Percentiles rank a stretch among this genome's conserved stretches.
These are phyloP conservation scores for Mucor saturninus DNA, from an alignment of 371 early-diverging fungal species.

Conservation along the genomic window DNA sequence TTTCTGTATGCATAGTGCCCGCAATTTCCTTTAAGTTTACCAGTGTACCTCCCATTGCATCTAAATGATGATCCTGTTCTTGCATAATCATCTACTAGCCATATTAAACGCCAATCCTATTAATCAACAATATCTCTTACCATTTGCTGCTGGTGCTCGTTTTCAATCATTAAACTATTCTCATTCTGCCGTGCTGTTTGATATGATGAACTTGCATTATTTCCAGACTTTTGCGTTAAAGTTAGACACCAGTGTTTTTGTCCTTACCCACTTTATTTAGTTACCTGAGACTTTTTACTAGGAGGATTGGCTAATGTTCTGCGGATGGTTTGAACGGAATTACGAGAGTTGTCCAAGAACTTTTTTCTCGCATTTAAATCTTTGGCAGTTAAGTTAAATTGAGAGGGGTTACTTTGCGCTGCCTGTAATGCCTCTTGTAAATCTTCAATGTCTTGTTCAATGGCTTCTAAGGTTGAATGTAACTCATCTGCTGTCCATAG, in stretches of 20 bases:
- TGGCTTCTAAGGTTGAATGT: slow-evolving; percentile 45
- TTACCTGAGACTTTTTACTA: slow-evolving; percentile 16
- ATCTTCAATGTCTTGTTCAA: slow-evolving; percentile 65
- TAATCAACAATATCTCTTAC: slow-evolving; percentile 17
- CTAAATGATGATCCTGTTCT: slow-evolving; percentile 68
- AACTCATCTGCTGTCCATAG: slow-evolving; percentile 68
- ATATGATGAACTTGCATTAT: slow-evolving; percentile 19
- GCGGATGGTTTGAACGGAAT: slow-evolving; percentile 41
- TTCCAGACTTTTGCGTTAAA: not conserved
- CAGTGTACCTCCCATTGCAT: slow-evolving; percentile 63
- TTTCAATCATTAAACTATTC: slow-evolving; percentile 47
- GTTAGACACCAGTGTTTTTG: not conserved
- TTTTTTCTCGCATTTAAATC: slow-evolving; percentile 53
- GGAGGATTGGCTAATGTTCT: slow-evolving; percentile 49
- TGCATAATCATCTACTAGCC: slow-evolving; percentile 53
- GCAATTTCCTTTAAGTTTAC: slow-evolving; percentile 68
- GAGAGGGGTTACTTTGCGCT: slow-evolving; percentile 51
- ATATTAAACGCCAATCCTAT: not conserved
- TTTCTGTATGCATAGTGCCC: slow-evolving; percentile 62
- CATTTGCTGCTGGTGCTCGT: slow-evolving; percentile 42
- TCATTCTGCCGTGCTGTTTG: slow-evolving; percentile 34
- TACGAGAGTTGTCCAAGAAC: slow-evolving; percentile 54
- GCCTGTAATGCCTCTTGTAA: slow-evolving; percentile 62
- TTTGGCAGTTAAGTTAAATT: slow-evolving; percentile 54
- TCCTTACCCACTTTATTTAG: not conserved